Evolutionary conservation across 257 asterid species (phyloP).

Genomic region (Nicotiana knightiana): DNA sequence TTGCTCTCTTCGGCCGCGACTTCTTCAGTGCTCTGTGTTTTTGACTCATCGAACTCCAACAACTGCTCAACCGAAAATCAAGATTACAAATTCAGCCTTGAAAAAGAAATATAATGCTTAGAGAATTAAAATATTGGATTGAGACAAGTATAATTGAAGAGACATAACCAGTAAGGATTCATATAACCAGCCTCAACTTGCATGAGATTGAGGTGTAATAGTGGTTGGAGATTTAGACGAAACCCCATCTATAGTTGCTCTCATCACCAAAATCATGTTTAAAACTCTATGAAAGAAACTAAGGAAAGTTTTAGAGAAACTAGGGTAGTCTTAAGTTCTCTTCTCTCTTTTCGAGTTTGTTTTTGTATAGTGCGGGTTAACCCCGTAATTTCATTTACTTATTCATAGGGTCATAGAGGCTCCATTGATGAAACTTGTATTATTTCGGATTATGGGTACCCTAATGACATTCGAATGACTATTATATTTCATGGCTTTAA

Average conservation of each 20-base stretch:
- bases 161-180: too few relatives aligned
- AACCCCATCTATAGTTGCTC: neutral
- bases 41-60: slow-evolving; percentile 78
- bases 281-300: neutral
- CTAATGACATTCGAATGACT: too few relatives aligned
- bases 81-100: neutral
- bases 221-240: neutral
- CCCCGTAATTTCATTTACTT: too few relatives aligned
- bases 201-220: too few relatives aligned
- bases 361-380: too few relatives aligned
- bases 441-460: too few relatives aligned
- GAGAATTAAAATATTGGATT: too few relatives aligned
- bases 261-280: neutral
- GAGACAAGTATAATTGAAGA: too few relatives aligned
- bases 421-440: too few relatives aligned
- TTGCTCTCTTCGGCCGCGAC: slow-evolving; percentile 32
- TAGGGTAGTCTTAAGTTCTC: neutral
- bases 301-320: neutral
- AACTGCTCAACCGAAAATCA: slow-evolving; percentile 36
- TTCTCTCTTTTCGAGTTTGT: neutral
- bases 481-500: too few relatives aligned
- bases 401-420: too few relatives aligned
- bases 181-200: too few relatives aligned
- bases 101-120: neutral
- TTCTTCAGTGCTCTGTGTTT: slow-evolving; percentile 33